Evolutionary conservation across 257 asterid genomes (phyloP).

Genomic region (Solanum sejunctum): DNA sequence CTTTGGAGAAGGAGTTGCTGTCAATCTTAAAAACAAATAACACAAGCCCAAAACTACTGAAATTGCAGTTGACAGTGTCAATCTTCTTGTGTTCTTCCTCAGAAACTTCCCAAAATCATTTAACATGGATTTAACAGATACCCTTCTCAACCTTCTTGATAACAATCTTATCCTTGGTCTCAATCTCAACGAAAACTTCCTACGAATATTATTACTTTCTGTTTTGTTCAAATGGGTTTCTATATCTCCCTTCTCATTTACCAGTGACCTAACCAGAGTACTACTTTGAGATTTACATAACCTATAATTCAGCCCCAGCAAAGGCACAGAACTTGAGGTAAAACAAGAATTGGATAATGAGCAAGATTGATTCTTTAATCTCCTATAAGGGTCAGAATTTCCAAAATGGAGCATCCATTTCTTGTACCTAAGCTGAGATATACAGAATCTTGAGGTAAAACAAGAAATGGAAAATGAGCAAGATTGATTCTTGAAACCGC

Average conservation of each 20-base stretch:
- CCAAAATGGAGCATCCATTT: not conserved
- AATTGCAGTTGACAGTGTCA: constrained; percentile 47
- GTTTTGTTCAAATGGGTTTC: constrained; percentile 29
- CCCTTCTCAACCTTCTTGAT: constrained; percentile 40
- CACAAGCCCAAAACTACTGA: constrained; percentile 68
- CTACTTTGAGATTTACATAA: constrained; percentile 19
- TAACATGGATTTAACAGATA: constrained; percentile 31
- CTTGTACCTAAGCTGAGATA: constrained; percentile 10
- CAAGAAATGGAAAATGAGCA: constrained; percentile 20
- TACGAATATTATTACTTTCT: constrained; percentile 20
- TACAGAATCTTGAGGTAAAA: constrained; percentile 8
- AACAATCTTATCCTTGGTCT: constrained; percentile 53
- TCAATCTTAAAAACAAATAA: constrained; percentile 57
- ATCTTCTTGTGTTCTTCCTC: constrained; percentile 45
- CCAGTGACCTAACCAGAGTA: constrained; percentile 30
- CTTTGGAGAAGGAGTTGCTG: constrained; percentile 61
- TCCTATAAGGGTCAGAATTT: not conserved
- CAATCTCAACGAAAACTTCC: constrained; percentile 50
- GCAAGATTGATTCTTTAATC: not conserved
- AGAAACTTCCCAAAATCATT: constrained; percentile 41
- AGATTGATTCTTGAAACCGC: constrained; percentile 8
- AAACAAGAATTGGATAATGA: not conserved
- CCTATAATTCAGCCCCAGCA: constrained; percentile 19
- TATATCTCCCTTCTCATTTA: constrained; percentile 23
- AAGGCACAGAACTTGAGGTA: constrained; percentile 25